Evolutionary conservation across 2,329 filamentous ascomycete species (phyloP).

Genomic region (Penicillium sp.): DNA sequence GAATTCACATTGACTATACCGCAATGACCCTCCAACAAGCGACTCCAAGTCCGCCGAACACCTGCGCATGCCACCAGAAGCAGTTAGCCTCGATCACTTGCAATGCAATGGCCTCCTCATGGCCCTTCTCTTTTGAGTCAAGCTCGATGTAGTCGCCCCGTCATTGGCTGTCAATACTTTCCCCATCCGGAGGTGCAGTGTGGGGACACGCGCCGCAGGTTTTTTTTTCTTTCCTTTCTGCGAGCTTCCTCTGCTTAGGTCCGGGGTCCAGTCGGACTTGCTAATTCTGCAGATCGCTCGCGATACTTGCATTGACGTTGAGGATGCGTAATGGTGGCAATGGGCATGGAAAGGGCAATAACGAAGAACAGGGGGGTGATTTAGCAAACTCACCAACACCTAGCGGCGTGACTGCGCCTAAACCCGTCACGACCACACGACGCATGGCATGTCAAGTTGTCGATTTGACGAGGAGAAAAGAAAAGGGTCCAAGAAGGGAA

Average conservation of each 20-base stretch:
- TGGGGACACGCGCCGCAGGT: constrained; percentile 23
- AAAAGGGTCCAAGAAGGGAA: constrained; percentile 35
- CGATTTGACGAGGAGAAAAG: constrained; percentile 8
- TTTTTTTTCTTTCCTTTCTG: neutral
- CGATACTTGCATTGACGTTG: neutral
- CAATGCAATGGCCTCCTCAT: neutral
- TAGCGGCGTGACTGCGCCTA: constrained; percentile 78
- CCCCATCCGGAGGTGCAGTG: constrained; percentile 28
- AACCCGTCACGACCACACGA: constrained; percentile 78
- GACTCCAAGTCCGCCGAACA: constrained; percentile 72
- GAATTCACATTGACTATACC: constrained; percentile 73
- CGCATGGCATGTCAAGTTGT: constrained; percentile 38
- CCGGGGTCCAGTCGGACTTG: neutral
- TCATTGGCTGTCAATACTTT: constrained; percentile 30
- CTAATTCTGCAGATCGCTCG: neutral
- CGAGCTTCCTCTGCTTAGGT: neutral
- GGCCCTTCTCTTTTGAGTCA: neutral
- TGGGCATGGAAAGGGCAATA: neutral
- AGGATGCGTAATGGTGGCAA: neutral
- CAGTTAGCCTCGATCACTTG: neutral
- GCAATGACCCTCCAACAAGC: constrained; percentile 74
- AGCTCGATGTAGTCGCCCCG: neutral
- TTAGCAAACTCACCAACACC: constrained; percentile 61
- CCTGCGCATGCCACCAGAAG: constrained; percentile 54
- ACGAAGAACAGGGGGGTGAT: constrained; percentile 2